A percentile compares a stretch with the other conserved stretches of the same genome.
Conservation (phyloP, 495 filamentous ascomycete species). For the Corynascus novoguineensis region DNA sequence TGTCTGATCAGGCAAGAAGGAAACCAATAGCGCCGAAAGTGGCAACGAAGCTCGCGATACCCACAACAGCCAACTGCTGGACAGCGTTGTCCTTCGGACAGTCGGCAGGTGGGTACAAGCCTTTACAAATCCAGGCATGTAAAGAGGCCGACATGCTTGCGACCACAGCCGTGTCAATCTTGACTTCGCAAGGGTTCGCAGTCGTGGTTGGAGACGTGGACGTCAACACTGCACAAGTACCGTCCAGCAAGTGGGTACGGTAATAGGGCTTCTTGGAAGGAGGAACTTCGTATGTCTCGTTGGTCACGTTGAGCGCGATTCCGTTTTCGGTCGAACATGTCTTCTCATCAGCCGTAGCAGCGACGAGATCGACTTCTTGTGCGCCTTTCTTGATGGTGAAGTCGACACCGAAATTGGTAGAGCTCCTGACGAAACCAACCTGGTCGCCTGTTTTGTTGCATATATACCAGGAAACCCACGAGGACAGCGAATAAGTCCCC, state of each 20-base stretch:
- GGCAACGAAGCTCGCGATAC: neutral
- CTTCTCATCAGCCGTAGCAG: constrained; percentile 21
- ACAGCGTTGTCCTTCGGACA: neutral
- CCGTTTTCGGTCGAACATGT: neutral
- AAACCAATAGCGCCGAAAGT: neutral
- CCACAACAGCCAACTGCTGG: neutral
- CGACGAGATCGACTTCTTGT: constrained; percentile 25
- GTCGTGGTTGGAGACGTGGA: neutral
- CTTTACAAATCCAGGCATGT: no score
- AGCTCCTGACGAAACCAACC: neutral
- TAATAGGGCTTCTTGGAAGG: no score
- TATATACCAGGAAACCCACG: constrained; percentile 21
- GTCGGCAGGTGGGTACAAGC: neutral
- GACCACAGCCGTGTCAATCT: neutral
- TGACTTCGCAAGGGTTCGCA: constrained; percentile 9
- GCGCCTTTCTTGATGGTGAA: constrained; percentile 26
- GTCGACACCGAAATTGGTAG: neutral
- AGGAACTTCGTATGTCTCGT: neutral
- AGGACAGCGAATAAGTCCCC: constrained; percentile 12
- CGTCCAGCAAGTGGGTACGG: no score
- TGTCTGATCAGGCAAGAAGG: no score
- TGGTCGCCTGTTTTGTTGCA: constrained; percentile 14
- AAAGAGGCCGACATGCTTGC: neutral
- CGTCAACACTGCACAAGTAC: neutral
- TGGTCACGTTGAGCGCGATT: neutral